phyloP scores from a whole-genome alignment of 2,329 filamentous ascomycete genomes.

The Samsoniella hepiali region DNA sequence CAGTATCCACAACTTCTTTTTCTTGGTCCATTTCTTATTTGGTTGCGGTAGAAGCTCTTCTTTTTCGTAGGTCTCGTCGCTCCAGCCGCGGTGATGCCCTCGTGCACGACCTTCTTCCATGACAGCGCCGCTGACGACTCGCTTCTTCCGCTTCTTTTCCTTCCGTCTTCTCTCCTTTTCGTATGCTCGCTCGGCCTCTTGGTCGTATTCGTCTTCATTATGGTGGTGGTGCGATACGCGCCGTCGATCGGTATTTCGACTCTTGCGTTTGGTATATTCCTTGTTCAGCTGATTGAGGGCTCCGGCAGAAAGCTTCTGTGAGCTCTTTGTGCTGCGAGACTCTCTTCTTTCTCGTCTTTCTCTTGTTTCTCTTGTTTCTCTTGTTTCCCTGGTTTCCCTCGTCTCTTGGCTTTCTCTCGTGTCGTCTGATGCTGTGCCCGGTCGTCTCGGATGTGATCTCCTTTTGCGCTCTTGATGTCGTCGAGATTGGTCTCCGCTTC shows the following conservation, averaged over 20 bases:
- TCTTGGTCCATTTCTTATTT: slow-evolving; percentile 49
- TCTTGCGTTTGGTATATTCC: slow-evolving; percentile 48
- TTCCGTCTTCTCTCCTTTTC: slow-evolving; percentile 35
- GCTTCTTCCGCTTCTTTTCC: slow-evolving; percentile 45
- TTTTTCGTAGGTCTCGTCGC: slow-evolving; percentile 46
- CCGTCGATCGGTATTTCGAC: slow-evolving; percentile 44
- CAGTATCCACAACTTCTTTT: slow-evolving; percentile 65
- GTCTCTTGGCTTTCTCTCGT: slow-evolving; percentile 24
- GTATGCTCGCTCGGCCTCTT: slow-evolving; percentile 20
- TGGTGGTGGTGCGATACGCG: slow-evolving; percentile 19
- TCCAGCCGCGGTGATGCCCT: slow-evolving; percentile 39
- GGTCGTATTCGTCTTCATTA: slow-evolving; percentile 18
- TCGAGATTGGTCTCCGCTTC: slow-evolving; percentile 29
- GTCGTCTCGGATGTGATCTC: slow-evolving; percentile 32
- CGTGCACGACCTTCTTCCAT: slow-evolving; percentile 59
- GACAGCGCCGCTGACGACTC: slow-evolving; percentile 67
- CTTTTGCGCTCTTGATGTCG: slow-evolving; percentile 38
- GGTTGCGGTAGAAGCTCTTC: slow-evolving; percentile 45
- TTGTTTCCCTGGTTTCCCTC: slow-evolving; percentile 11
- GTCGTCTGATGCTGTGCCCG: slow-evolving; percentile 34
- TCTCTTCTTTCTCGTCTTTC: slow-evolving; percentile 21
- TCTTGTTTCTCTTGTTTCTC: slow-evolving; percentile 26
- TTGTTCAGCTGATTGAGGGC: slow-evolving; percentile 65
- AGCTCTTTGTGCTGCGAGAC: slow-evolving; percentile 17
- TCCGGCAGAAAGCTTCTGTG: slow-evolving; percentile 43